Evolutionary conservation across 768 basidiomycete genomes (phyloP).

Genomic region (Tubosaeta sp.): DNA sequence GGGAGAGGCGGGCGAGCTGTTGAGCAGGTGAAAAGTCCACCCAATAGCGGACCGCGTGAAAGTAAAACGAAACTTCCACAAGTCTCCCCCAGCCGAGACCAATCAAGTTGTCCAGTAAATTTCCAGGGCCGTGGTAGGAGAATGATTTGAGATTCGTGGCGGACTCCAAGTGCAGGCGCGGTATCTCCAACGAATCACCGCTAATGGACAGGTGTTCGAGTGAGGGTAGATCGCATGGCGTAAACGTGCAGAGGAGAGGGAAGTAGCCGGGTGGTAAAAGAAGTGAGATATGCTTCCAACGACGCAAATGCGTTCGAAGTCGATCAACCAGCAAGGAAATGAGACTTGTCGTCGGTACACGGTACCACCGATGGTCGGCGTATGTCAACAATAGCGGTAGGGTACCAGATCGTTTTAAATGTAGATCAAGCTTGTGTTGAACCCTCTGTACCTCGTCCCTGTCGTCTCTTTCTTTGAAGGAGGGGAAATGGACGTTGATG

Average conservation of each 20-base stretch:
- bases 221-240: conserved; percentile 11
- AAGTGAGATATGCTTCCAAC: conserved; percentile 17
- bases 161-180: conserved; percentile 5
- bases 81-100: conserved; percentile 11
- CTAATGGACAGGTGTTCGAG: conserved; percentile 12
- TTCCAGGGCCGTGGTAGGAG: conserved; percentile 7
- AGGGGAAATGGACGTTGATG: conserved; percentile 14
- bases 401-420: conserved; percentile 11
- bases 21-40: conserved; percentile 2
- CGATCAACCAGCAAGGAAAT: conserved; percentile 10
- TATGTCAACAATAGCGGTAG: conserved; percentile 18
- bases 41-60: not conserved
- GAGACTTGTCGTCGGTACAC: conserved; percentile 3
- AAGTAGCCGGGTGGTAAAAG: conserved; percentile 9
- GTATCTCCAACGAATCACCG: not conserved
- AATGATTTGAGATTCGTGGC: conserved; percentile 16
- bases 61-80: conserved; percentile 12
- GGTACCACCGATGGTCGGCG: conserved; percentile 15
- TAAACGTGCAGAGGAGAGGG: conserved; percentile 13
- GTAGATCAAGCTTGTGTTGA: conserved; percentile 1
- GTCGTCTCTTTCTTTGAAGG: not conserved
- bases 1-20: conserved; percentile 3
- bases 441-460: conserved; percentile 4
- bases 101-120: not conserved
- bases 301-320: conserved; percentile 12